phyloP scores from a whole-genome alignment of 2,329 filamentous ascomycete genomes.

The Xylaria sp. region DNA sequence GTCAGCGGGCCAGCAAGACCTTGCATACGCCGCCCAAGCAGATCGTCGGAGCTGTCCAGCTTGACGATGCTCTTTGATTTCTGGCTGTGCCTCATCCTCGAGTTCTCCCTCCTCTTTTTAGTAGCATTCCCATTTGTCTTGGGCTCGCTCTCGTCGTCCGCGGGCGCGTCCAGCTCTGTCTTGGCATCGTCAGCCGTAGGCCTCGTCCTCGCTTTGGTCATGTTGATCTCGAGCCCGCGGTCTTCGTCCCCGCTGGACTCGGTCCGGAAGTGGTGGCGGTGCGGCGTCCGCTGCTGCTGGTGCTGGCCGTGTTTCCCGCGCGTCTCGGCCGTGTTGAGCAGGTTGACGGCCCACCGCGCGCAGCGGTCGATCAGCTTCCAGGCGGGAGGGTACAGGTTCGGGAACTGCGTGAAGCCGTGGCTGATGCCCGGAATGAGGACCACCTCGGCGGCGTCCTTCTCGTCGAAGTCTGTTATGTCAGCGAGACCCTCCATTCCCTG shows the following conservation, averaged over 20 bases:
- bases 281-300: conserved; percentile 11
- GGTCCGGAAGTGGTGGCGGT: conserved; percentile 52
- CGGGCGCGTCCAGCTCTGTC: conserved; percentile 20
- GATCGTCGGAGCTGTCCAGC: conserved; percentile 60
- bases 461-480: conserved; percentile 63
- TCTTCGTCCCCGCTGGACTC: conserved; percentile 81
- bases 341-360: conserved; percentile 78
- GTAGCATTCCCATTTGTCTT: conserved; percentile 26
- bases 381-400: conserved; percentile 82
- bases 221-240: conserved; percentile 77
- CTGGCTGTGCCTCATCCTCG: conserved; percentile 31
- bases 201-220: conserved; percentile 51
- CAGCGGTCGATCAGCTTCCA: conserved; percentile 85
- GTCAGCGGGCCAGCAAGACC: conserved; percentile 58
- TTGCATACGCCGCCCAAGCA: conserved; percentile 61
- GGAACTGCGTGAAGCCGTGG: conserved; percentile 94
- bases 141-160: conserved; percentile 22
- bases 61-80: conserved; percentile 53
- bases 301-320: conserved; percentile 37
- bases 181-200: conserved; percentile 30
- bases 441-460: conserved; percentile 78
- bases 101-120: too few relatives aligned
- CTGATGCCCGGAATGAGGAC: conserved; percentile 84
- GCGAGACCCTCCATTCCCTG: conserved; percentile 51
- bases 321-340: conserved; percentile 62